phyloP scores from a whole-genome alignment of 2,329 filamentous ascomycete genomes.

The Trichoderma koningiopsis region DNA sequence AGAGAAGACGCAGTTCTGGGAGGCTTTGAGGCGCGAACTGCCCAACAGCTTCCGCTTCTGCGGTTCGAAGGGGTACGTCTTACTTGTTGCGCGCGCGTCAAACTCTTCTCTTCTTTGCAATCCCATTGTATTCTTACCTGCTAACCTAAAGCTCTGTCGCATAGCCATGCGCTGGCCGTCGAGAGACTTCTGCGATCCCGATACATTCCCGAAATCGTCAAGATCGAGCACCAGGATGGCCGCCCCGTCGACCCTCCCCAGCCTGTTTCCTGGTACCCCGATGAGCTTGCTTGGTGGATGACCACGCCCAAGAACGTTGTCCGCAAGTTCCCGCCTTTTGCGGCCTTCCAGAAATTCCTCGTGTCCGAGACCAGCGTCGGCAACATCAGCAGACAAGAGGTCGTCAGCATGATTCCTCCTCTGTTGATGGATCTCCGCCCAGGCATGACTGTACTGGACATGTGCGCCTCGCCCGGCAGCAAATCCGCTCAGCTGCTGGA shows the following conservation, averaged over 20 bases:
- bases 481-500: conserved; percentile 96
- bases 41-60: conserved; percentile 98
- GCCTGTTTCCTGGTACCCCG: conserved; percentile 88
- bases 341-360: conserved; percentile 94
- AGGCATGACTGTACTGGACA: conserved; percentile 89
- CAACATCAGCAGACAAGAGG: conserved; percentile 96
- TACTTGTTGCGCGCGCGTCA: background rate
- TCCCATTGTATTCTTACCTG: background rate
- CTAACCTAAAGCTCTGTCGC: conserved; percentile 27
- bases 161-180: conserved; percentile 85
- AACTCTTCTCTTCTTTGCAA: background rate
- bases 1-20: conserved; percentile 83
- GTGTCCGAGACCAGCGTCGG: conserved; percentile 96
- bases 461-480: conserved; percentile 95
- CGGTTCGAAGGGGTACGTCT: conserved; percentile 78
- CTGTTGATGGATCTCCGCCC: conserved; percentile 88
- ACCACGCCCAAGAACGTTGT: conserved; percentile 96
- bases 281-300: conserved; percentile 96
- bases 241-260: conserved; percentile 78
- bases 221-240: conserved; percentile 81
- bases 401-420: conserved; percentile 98
- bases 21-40: conserved; percentile 76
- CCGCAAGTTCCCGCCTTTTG: conserved; percentile 89
- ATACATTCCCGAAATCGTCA: conserved; percentile 88
- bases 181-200: conserved; percentile 83